phyloP scores from a whole-genome alignment of 2,329 filamentous ascomycete genomes.

The Orbilia quercus region DNA sequence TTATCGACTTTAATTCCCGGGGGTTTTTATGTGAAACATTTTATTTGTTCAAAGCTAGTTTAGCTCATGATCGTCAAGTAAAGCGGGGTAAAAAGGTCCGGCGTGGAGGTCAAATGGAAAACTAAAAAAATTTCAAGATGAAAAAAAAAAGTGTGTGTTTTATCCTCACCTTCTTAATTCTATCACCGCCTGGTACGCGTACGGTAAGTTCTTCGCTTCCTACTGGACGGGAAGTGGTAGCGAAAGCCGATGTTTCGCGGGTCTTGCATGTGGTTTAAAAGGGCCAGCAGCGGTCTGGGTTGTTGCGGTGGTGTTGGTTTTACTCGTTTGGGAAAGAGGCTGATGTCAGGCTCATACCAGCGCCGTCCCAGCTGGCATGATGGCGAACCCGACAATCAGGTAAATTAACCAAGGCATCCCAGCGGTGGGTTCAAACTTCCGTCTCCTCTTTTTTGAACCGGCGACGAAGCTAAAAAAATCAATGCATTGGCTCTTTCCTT shows the following conservation, averaged over 20 bases:
- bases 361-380: constrained; percentile 32
- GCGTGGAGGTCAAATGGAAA: constrained; percentile 1
- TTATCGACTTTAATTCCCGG: too few species aligned
- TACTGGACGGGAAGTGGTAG: constrained; percentile 55
- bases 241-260: constrained; percentile 56
- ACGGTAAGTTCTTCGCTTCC: constrained; percentile 56
- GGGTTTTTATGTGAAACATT: constrained; percentile 30
- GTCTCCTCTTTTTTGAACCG: constrained; percentile 46
- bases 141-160: constrained; percentile 17
- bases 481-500: too few species aligned
- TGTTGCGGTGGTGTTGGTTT: constrained; percentile 37
- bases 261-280: constrained; percentile 46
- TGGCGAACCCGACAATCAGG: constrained; percentile 51
- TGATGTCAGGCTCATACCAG: constrained; percentile 42
- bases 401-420: constrained; percentile 52
- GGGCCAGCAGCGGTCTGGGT: neutral
- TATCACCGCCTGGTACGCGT: constrained; percentile 48
- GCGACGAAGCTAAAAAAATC: constrained; percentile 36
- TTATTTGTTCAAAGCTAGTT: constrained; percentile 22
- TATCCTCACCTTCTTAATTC: constrained; percentile 53
- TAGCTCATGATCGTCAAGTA: constrained; percentile 32
- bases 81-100: constrained; percentile 51
- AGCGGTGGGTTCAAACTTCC: constrained; percentile 48
- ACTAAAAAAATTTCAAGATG: neutral
- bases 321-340: constrained; percentile 48